Percentiles rank a stretch among this genome's conserved stretches.
Evolutionary conservation across 1,284 basidiomycete species (phyloP).

Genomic region (Ceratobasidium papillatum): DNA sequence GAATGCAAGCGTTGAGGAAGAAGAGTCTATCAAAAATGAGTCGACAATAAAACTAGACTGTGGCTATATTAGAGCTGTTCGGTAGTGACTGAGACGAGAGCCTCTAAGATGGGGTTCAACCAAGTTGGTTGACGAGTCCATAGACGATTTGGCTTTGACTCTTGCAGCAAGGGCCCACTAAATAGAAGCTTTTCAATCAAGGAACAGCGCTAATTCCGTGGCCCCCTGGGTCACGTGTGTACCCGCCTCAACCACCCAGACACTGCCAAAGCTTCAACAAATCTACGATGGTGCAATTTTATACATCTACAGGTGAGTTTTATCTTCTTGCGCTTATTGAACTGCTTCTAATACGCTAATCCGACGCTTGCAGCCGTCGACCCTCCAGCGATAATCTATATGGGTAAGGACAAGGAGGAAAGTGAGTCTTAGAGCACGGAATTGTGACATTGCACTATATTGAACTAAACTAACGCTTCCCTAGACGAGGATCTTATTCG

Average conservation of each 20-base stretch:
- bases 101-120: too few relatives aligned
- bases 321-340: background rate
- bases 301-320: constrained; percentile 57
- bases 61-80: too few relatives aligned
- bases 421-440: constrained; percentile 62
- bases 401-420: constrained; percentile 97
- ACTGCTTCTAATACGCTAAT: background rate
- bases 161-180: too few relatives aligned
- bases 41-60: too few relatives aligned
- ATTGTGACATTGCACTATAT: background rate
- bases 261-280: background rate
- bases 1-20: constrained; percentile 10
- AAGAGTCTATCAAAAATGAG: constrained; percentile 13
- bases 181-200: too few relatives aligned
- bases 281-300: constrained; percentile 63
- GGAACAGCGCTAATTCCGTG: too few relatives aligned
- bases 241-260: background rate
- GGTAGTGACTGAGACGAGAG: too few relatives aligned
- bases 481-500: constrained; percentile 93
- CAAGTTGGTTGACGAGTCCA: too few relatives aligned
- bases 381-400: constrained; percentile 83
- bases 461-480: background rate
- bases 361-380: constrained; percentile 53
- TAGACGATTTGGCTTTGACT: too few relatives aligned
- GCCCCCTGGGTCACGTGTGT: background rate